phyloP scores from a whole-genome alignment of 495 filamentous ascomycete species.

The Achaetomiella virescens region DNA sequence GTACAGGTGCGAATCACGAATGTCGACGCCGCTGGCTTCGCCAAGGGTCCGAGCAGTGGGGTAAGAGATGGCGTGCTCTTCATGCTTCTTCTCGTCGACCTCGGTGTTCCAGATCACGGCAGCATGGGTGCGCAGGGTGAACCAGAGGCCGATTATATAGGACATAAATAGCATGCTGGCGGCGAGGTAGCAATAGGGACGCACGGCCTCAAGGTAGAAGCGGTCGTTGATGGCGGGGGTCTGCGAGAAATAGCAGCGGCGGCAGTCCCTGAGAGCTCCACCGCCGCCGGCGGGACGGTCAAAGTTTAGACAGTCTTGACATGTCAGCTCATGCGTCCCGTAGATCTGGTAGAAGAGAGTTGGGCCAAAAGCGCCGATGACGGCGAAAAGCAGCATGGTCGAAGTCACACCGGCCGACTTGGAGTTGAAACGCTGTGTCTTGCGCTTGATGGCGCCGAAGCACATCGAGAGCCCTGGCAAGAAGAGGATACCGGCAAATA shows the following conservation, averaged over 20 bases:
- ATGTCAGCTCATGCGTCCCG: conserved; percentile 92
- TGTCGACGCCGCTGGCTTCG: conserved; percentile 41
- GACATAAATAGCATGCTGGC: conserved; percentile 82
- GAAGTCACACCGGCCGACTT: conserved; percentile 95
- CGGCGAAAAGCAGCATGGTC: conserved; percentile 95
- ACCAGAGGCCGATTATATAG: conserved; percentile 91
- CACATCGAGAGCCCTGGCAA: conserved; percentile 98
- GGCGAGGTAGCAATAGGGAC: conserved; percentile 85
- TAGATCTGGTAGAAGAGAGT: conserved; percentile 99
- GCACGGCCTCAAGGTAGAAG: conserved; percentile 85
- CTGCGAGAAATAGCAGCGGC: conserved; percentile 90
- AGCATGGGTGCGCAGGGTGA: conserved; percentile 92
- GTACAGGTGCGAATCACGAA: conserved; percentile 84
- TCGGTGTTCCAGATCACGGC: conserved; percentile 94
- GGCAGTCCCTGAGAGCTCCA: conserved; percentile 57
- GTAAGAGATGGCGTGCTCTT: conserved; percentile 35
- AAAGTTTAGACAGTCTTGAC: conserved; percentile 62
- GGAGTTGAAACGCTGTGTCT: conserved; percentile 98
- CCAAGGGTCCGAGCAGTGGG: conserved; percentile 36
- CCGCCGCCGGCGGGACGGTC: conserved; percentile 33
- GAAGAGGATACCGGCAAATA: conserved; percentile 94
- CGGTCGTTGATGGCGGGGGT: conserved; percentile 74
- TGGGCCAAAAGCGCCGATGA: conserved; percentile 94
- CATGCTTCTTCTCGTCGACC: conserved; percentile 71
- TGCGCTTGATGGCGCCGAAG: conserved; percentile 94